Conservation (phyloP, 176 grass and related monocot genomes). For the Typha latifolia region DNA sequence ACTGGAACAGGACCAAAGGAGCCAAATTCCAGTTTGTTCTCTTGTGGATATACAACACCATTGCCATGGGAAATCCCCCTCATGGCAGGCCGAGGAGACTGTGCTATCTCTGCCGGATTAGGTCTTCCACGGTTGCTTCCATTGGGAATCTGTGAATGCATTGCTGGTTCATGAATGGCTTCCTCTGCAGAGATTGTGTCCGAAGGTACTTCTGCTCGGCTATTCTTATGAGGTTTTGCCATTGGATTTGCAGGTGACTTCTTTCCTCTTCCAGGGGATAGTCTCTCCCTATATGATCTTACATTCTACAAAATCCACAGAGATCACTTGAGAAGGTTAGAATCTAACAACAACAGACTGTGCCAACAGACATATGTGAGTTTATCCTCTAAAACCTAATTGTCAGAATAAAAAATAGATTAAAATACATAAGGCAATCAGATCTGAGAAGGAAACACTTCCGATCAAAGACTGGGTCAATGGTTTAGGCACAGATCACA, state of each 20-base stretch:
- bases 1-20: conserved; percentile 30
- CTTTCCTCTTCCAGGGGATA: conserved; percentile 35
- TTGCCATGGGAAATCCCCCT: conserved; percentile 32
- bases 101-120: conserved; percentile 16
- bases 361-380: neutral
- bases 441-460: neutral
- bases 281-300: conserved; percentile 34
- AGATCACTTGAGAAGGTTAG: conserved; percentile 6
- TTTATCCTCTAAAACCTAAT: neutral
- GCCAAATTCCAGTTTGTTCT: conserved; percentile 44
- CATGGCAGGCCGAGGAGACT: conserved; percentile 19
- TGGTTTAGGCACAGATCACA: too few relatives aligned
- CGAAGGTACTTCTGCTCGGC: conserved; percentile 23
- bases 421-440: neutral
- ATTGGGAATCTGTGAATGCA: conserved; percentile 25
- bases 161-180: conserved; percentile 19
- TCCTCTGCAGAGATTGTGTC: conserved; percentile 29
- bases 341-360: neutral
- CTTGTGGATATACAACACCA: conserved; percentile 26
- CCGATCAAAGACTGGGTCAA: too few relatives aligned
- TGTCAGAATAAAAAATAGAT: neutral
- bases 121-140: conserved; percentile 36
- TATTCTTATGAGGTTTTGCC: conserved; percentile 26
- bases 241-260: conserved; percentile 26
- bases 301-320: conserved; percentile 37